Evolutionary conservation across 768 basidiomycete genomes (phyloP), one percentile per base, ranked within the genome.

Genomic region (Collybia mongolica): DNA sequence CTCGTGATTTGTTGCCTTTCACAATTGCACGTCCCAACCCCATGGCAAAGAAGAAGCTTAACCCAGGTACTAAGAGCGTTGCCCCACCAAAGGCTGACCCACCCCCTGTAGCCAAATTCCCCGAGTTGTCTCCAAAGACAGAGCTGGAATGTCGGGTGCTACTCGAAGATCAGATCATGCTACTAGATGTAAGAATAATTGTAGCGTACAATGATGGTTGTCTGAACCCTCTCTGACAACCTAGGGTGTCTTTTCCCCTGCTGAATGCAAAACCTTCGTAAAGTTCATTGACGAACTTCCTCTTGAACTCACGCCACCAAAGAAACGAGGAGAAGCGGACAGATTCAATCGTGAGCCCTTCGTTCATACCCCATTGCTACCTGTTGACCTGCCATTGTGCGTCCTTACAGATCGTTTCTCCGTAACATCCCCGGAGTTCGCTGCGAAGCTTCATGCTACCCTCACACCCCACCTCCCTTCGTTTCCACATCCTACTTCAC

Each of bases 251-350:
- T 65, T 88, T 32, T 76, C 81, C 44, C 67, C 74, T 1, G 72
- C 72, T 46, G 86, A 89, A 65, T 89, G 87, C 69, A 81, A 79
- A 55, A 52, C 67, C 6, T 84, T 76, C 56, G 70, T 79, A 26
- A 74, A 77, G 49, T 82, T 86, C 66, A 79, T 88, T 47, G 80
- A 85, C 45, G 62, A 57, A 32, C 71, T 84, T 14, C 80, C 81
- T 19, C 71, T 88, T 12, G 82, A 85, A 56, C 73, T 86, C 3
- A 84, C 85, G 0, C 85, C 84, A 9, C 82, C 86, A 2, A 84
- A 83, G 69, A 87, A 86, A 65, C 72, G 75, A 50, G 88, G 85
- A 7, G 86, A 90, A 60, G 88, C 88, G 1, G 81, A 80, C 17
- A 66, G 88, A 51, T 75, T 86, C 8, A 90, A 89, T 65, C 74